A percentile compares a stretch with the other conserved stretches of the same genome.
Evolutionary conservation across 2,329 filamentous ascomycete genomes (phyloP).

Genomic region (Hypoxylon sp.): DNA sequence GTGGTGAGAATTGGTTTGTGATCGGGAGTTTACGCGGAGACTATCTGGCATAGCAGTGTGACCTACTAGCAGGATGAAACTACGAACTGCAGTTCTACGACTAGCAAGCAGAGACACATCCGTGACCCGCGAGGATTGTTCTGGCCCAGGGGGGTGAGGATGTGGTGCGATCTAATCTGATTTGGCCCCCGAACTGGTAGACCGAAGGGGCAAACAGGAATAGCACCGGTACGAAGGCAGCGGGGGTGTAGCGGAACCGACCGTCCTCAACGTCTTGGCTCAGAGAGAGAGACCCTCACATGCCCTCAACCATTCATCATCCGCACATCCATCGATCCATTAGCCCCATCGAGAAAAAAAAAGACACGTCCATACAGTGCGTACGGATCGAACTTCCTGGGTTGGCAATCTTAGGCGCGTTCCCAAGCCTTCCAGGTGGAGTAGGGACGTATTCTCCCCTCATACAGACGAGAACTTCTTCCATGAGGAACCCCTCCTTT

Average conservation of each 20-base stretch:
- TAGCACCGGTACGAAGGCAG: too few relatives aligned
- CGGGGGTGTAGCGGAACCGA: slow-evolving; percentile 16
- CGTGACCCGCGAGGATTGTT: slow-evolving; percentile 18
- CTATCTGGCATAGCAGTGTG: background rate
- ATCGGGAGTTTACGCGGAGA: slow-evolving; percentile 5
- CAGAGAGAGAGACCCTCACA: background rate
- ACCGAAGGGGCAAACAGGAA: too few relatives aligned
- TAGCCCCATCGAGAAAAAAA: background rate
- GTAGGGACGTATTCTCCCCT: slow-evolving; percentile 9
- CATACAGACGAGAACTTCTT: too few relatives aligned
- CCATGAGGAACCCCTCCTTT: slow-evolving; percentile 28
- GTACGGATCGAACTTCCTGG: slow-evolving; percentile 27
- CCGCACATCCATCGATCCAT: background rate
- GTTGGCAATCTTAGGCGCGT: slow-evolving; percentile 29
- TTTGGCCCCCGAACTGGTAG: slow-evolving; percentile 26
- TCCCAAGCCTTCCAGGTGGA: slow-evolving; percentile 17
- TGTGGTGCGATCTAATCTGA: slow-evolving; percentile 34
- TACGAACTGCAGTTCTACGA: slow-evolving; percentile 24
- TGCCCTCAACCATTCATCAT: background rate
- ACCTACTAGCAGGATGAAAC: too few relatives aligned
- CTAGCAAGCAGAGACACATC: slow-evolving; percentile 16
- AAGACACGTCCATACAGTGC: background rate
- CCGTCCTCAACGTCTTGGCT: slow-evolving; percentile 7
- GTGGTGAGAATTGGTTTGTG: slow-evolving; percentile 10
- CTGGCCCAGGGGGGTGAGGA: slow-evolving; percentile 14